These are phyloP conservation scores for Cytospora paraplurivora DNA, from an alignment of 2,329 filamentous ascomycete species.

Conservation along the genomic window DNA sequence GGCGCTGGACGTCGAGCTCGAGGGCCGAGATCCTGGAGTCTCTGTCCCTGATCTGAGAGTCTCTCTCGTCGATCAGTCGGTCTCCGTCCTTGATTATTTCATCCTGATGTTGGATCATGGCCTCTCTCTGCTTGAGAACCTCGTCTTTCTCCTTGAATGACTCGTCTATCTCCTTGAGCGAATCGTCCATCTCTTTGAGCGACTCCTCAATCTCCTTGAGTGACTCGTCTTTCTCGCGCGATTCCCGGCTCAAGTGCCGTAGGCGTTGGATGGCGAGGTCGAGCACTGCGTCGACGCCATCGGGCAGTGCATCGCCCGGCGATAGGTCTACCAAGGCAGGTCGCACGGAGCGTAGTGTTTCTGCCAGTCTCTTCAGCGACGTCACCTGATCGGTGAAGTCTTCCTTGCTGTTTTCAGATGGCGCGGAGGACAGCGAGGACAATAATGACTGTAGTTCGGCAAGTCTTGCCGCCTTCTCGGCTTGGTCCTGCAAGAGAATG, in stretches of 20 bases:
- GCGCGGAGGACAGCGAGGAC: slow-evolving; percentile 1
- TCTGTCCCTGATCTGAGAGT: neutral
- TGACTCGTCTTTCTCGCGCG: slow-evolving; percentile 1
- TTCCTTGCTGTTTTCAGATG: neutral
- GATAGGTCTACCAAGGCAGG: slow-evolving; percentile 7
- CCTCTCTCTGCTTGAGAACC: neutral
- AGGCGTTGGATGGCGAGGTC: slow-evolving; percentile 7
- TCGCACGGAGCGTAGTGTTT: slow-evolving; percentile 16
- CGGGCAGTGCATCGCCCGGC: neutral
- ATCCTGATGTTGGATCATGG: slow-evolving; percentile 5
- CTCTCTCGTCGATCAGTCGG: neutral
- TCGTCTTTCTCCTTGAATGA: neutral
- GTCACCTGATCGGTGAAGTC: neutral
- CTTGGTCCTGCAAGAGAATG: slow-evolving; percentile 25
- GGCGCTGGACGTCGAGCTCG: neutral
- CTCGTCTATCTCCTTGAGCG: slow-evolving; percentile 4
- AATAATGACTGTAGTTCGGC: slow-evolving; percentile 9
- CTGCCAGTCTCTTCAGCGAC: slow-evolving; percentile 1
- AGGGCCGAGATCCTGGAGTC: neutral
- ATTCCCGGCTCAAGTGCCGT: slow-evolving; percentile 1
- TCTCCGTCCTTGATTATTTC: neutral
- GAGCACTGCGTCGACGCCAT: neutral
- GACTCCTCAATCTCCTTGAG: neutral
- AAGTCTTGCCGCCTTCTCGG: slow-evolving; percentile 22
- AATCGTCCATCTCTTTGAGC: neutral